Conservation (phyloP, 2,329 filamentous ascomycete genomes). For the Aspergillus thermomutatus region DNA sequence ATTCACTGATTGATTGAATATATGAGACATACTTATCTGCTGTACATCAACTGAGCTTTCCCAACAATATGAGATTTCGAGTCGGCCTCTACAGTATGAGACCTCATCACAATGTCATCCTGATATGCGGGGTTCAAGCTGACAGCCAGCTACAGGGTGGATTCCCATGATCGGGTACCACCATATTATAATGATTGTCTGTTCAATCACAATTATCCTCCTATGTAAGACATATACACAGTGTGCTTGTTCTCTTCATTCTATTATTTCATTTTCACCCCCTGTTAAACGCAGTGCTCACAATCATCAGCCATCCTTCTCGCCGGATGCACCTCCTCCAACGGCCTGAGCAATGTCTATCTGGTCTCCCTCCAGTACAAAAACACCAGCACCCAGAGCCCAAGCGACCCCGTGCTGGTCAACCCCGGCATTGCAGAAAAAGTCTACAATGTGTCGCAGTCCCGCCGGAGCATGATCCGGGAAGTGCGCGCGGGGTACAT, state of each 20-base stretch:
- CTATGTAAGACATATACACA: constrained; percentile 1
- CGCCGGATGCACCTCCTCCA: constrained; percentile 9
- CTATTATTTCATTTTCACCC: no score
- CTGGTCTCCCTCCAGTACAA: constrained; percentile 11
- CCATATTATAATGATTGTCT: constrained; percentile 8
- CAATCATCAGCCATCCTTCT: constrained; percentile 5
- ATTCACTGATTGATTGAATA: no score
- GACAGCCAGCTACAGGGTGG: neutral
- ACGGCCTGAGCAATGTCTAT: constrained; percentile 9
- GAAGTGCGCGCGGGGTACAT: constrained; percentile 13
- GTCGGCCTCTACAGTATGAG: no score
- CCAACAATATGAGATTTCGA: no score
- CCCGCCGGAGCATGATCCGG: constrained; percentile 2
- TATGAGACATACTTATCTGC: no score
- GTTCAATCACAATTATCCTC: neutral
- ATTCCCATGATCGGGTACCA: constrained; percentile 4
- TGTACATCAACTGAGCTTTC: no score
- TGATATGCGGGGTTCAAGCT: no score
- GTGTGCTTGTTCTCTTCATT: no score
- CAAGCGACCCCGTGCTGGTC: constrained; percentile 1
- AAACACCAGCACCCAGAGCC: neutral
- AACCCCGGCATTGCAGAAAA: constrained; percentile 6
- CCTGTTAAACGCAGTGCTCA: neutral
- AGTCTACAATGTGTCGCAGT: constrained; percentile 9
- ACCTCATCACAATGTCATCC: no score